Conservation (phyloP, 345 rosid species). For the Acer saccharum region DNA sequence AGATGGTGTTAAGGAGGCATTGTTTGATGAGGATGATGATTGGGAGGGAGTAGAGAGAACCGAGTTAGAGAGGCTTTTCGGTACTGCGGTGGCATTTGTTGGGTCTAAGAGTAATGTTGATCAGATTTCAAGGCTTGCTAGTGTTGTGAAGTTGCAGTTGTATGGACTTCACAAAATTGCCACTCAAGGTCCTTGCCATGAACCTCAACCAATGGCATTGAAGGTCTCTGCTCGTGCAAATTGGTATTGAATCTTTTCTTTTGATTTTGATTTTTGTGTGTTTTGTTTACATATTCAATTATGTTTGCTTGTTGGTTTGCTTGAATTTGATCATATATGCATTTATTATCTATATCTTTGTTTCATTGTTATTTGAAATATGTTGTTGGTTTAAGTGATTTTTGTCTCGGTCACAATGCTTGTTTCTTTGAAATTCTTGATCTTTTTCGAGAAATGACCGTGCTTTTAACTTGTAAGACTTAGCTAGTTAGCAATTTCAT, state of each 20-base stretch:
- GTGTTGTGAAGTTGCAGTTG: slow-evolving; percentile 33
- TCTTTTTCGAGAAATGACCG: not conserved
- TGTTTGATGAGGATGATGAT: slow-evolving; percentile 38
- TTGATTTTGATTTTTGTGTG: not conserved
- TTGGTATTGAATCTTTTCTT: slow-evolving; percentile 31
- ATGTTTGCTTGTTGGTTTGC: not conserved
- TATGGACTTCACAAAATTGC: slow-evolving; percentile 61
- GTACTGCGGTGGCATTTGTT: slow-evolving; percentile 40
- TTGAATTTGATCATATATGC: too few species aligned
- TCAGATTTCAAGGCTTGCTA: slow-evolving; percentile 20
- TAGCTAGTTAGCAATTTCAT: not conserved
- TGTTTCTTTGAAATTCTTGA: not conserved
- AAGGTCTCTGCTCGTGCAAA: slow-evolving; percentile 55
- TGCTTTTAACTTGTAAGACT: not conserved
- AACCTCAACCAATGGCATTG: slow-evolving; percentile 45
- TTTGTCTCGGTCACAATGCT: not conserved
- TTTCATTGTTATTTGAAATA: not conserved
- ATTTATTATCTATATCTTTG: not conserved
- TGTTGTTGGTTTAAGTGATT: not conserved
- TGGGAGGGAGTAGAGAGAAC: slow-evolving; percentile 62
- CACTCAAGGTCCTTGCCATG: slow-evolving; percentile 53
- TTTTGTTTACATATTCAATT: not conserved
- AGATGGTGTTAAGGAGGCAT: slow-evolving; percentile 16
- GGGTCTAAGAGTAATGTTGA: slow-evolving; percentile 32
- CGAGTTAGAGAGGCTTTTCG: slow-evolving; percentile 45